Conservation (phyloP, 1,139 yeast species). For the Saccharomyces hybrid region DNA sequence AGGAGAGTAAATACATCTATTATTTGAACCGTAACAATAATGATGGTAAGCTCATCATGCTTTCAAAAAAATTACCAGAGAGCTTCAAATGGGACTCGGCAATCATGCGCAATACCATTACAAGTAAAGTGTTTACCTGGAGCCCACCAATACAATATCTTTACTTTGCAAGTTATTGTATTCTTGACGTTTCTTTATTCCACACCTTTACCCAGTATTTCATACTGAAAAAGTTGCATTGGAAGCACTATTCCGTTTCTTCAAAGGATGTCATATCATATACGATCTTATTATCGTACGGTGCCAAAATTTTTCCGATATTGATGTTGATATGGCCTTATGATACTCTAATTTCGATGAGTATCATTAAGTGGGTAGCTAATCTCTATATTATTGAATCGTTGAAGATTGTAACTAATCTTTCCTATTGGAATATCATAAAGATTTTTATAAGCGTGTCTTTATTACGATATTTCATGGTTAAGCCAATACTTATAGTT, state of each 20-base stretch:
- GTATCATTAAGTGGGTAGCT: slow-evolving; percentile 54
- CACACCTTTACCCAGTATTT: slow-evolving; percentile 44
- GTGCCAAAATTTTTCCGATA: slow-evolving; percentile 82
- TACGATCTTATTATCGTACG: slow-evolving; percentile 65
- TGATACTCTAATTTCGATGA: slow-evolving; percentile 62
- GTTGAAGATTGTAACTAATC: slow-evolving; percentile 44
- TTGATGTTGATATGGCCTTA: slow-evolving; percentile 95
- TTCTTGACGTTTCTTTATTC: slow-evolving; percentile 48
- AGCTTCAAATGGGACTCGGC: background rate
- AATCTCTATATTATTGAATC: slow-evolving; percentile 61
- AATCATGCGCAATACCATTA: slow-evolving; percentile 12
- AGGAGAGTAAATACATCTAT: slow-evolving; percentile 46
- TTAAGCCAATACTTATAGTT: slow-evolving; percentile 18
- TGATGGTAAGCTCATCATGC: background rate
- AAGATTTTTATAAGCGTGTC: slow-evolving; percentile 23
- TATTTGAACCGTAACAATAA: slow-evolving; percentile 5
- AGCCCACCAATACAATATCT: slow-evolving; percentile 54
- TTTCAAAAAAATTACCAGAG: background rate
- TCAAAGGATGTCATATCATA: slow-evolving; percentile 39
- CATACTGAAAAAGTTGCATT: slow-evolving; percentile 32
- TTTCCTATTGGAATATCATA: slow-evolving; percentile 36
- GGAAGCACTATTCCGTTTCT: slow-evolving; percentile 30
- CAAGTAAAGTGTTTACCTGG: slow-evolving; percentile 37
- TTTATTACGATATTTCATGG: slow-evolving; percentile 18
- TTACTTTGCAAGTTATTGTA: slow-evolving; percentile 55